Evolutionary conservation across 257 asterid species (phyloP).

Genomic region (Solanum sejunctum): DNA sequence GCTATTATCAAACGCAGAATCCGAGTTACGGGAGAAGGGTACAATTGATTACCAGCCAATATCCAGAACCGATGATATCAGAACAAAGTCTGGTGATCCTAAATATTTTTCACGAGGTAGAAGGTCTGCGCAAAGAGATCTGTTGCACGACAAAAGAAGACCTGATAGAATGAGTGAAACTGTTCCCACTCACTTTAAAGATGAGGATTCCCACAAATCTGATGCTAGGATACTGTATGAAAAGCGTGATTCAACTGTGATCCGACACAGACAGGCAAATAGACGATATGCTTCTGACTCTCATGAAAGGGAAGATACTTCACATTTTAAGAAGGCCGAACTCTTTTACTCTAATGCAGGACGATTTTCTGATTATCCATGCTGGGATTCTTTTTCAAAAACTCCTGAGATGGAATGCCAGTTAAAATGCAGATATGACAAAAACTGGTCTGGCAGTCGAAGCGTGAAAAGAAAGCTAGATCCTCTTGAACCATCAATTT

Average conservation of each 20-base stretch:
- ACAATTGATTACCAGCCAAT: slow-evolving; percentile 8
- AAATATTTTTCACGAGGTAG: slow-evolving; percentile 15
- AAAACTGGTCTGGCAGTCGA: slow-evolving; percentile 6
- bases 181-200: slow-evolving; percentile 5
- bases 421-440: slow-evolving; percentile 13
- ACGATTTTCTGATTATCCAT: slow-evolving; percentile 11
- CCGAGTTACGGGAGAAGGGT: slow-evolving; percentile 6
- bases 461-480: slow-evolving; percentile 5
- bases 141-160: slow-evolving; percentile 7
- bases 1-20: slow-evolving; percentile 4
- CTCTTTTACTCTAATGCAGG: slow-evolving; percentile 4
- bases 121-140: slow-evolving; percentile 6
- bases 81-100: slow-evolving; percentile 4
- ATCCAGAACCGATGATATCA: slow-evolving; percentile 6
- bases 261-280: slow-evolving; percentile 8
- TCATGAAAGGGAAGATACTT: slow-evolving; percentile 7
- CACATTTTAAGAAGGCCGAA: slow-evolving; percentile 7
- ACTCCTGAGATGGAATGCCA: slow-evolving; percentile 10
- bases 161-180: slow-evolving; percentile 4
- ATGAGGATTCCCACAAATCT: slow-evolving; percentile 16
- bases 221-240: slow-evolving; percentile 13
- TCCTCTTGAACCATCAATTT: slow-evolving; percentile 5
- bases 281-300: slow-evolving; percentile 3
- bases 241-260: slow-evolving; percentile 5
- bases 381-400: slow-evolving; percentile 7